Evolutionary conservation across 1,284 basidiomycete genomes (phyloP), one percentile per base, ranked within the genome.

Genomic region (Schizophyllum amplum): DNA sequence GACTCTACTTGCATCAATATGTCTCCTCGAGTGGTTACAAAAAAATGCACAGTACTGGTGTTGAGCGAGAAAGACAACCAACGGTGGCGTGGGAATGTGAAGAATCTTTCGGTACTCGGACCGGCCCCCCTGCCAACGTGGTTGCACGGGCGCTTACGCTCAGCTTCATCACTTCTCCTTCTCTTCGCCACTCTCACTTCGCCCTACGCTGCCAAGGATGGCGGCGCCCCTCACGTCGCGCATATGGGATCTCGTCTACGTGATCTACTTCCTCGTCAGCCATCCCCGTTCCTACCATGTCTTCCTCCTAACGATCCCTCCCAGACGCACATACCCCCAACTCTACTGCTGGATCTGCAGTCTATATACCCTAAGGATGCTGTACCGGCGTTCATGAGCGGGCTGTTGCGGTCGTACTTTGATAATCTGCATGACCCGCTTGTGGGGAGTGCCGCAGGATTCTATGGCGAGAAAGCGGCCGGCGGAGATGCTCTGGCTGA

Each of bases 331-430:
- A 72, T 89, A 17, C 78, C 81, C 1, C 80, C 82, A 2, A 81
- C 86, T 1, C 64, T 90, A 2, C 65, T 87, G 23, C 66, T 90
- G 26, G 88, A 91, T 66, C 67, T 84, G n/a, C 88, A 90, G 67
- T 70, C 78, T 2, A 55, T 91, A n/a, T 86, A 85, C 62, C 86
- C 87, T 3, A 56, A 71, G 0, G 61, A 69, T 17, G 59, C 78
- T 13, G 66, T 84, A 6, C 87, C 87, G 0, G 50, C 61, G 1
- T 59, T 74, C 56, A 62, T 87, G 46, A 68, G 69, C 22, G 64
- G 64, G 3, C 65, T 86, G 7, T 71, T 75, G 0, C 62, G 68
- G 33, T 71, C 71, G 61, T 86, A 87, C 62, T 64, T 83, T 15
- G 61, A 69, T 4, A 67, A 78, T 62, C 81, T 80, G 0, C 77